Evolutionary conservation across 441 rosid genomes (phyloP), one percentile per base, ranked within the genome.

Genomic region (Populus hybrid): DNA sequence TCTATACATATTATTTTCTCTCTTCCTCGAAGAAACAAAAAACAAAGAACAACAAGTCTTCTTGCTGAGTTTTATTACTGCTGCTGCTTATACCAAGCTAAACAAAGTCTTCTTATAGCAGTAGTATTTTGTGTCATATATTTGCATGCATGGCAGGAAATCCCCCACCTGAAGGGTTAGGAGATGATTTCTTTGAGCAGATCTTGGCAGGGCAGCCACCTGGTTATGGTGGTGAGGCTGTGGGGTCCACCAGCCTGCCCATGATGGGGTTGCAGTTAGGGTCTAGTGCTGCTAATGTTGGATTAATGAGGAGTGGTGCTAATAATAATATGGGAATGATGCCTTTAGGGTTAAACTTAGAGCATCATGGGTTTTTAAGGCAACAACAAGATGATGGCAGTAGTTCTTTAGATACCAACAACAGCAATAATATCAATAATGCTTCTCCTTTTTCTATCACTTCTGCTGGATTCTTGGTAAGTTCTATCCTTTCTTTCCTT

Each of bases 171-270:
- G 92, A 86, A 42, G 88, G 89, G 8, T 50, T 91, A 14, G 91
- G 89, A 50, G 93, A 91, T 77, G 95, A 91, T 70, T 91, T 91
- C 82, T 84, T 91, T 73, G 95, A 91, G 85, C 93, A 91, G 90
- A 88, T 91, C 82, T 73, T 91, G 80, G 83, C 88, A 2, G 90
- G 81, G 64, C 91, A 73, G 71, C 79, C 91, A 10, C 78, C 84
- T 9, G 86, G 87, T 16, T 87, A 86, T 38, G 84, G 85, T 4
- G 81, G 76, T 10, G 83, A 19, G 79, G 75, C 2, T 74, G 82
- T 79, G 35, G 80, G 50, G 23, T 87, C 84, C 9, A 82, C 87
- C 40, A 70, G 82, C 66, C 32, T 85, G 75, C 87, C 89, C 71
- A 85, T 89, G 94, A 86, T 81, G 84, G 85, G 85, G 42, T 75